These are phyloP conservation scores for Pyricularia pennisetigena DNA, from an alignment of 2,329 filamentous ascomycete genomes.

Conservation along the genomic window DNA sequence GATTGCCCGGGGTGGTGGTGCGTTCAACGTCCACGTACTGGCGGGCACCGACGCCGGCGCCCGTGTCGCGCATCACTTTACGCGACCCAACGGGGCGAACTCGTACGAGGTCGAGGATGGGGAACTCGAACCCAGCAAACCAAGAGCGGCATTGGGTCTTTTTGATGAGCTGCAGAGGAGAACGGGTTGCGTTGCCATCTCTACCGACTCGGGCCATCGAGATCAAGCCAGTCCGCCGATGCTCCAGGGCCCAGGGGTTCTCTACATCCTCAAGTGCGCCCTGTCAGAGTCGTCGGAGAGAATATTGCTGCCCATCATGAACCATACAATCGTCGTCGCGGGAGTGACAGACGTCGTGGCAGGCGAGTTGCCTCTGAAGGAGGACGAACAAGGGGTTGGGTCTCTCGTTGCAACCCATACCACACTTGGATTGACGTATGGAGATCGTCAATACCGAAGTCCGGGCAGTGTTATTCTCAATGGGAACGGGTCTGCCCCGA, in stretches of 20 bases:
- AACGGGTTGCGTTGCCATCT: slow-evolving; percentile 14
- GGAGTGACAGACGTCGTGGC: slow-evolving; percentile 3
- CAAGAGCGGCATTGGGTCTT: slow-evolving; percentile 26
- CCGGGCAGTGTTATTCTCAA: neutral
- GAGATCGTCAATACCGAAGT: neutral
- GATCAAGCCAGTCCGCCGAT: slow-evolving; percentile 25
- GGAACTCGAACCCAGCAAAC: slow-evolving; percentile 23
- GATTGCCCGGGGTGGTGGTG: slow-evolving; percentile 26
- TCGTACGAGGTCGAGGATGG: slow-evolving; percentile 15
- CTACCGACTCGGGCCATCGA: slow-evolving; percentile 8
- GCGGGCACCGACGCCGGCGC: slow-evolving; percentile 36
- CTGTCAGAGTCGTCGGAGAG: neutral
- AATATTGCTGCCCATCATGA: slow-evolving; percentile 1
- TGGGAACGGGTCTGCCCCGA: neutral
- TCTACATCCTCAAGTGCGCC: slow-evolving; percentile 26
- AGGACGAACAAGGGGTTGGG: neutral
- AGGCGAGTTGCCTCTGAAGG: neutral
- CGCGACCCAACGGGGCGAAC: slow-evolving; percentile 32
- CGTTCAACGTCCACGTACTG: slow-evolving; percentile 47
- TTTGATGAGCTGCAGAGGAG: slow-evolving; percentile 24
- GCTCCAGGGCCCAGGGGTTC: slow-evolving; percentile 40
- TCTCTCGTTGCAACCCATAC: neutral
- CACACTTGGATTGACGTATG: slow-evolving; percentile 4
- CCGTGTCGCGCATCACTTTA: slow-evolving; percentile 40
- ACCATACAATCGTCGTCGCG: slow-evolving; percentile 6